phyloP scores from a whole-genome alignment of 257 asterid species.

The Nicotiana tomentosiformis region DNA sequence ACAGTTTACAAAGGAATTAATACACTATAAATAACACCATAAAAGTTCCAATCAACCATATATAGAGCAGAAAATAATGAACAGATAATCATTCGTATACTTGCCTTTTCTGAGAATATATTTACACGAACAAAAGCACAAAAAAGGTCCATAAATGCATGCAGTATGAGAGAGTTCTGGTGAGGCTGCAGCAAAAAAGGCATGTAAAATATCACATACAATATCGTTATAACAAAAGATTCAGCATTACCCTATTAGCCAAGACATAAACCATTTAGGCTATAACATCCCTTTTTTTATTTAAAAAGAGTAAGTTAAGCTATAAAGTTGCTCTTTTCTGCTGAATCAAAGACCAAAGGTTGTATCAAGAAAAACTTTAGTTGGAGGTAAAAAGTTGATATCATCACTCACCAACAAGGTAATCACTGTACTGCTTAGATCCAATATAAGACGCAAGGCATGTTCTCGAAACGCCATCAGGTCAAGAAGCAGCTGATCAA shows the following conservation, averaged over 20 bases:
- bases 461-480: constrained; percentile 98
- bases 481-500: constrained; percentile 90
- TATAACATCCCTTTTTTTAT: not conserved
- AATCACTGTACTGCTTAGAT: constrained; percentile 96
- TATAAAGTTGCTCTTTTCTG: not conserved
- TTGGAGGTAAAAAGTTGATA: constrained; percentile 7
- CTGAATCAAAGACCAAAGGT: not conserved
- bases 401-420: constrained; percentile 82
- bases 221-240: not conserved
- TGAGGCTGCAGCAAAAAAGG: constrained; percentile 75
- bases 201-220: constrained; percentile 6
- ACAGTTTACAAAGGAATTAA: not conserved
- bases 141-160: constrained; percentile 95
- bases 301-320: not conserved
- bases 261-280: not conserved
- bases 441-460: constrained; percentile 94
- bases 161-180: constrained; percentile 92
- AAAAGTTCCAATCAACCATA: not conserved
- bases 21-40: not conserved
- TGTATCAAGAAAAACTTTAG: not conserved
- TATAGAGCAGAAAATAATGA: not conserved
- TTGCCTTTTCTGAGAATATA: constrained; percentile 89
- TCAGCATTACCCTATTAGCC: not conserved
- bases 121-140: constrained; percentile 99
- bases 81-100: constrained; percentile 14